Evolutionary conservation across 2,329 filamentous ascomycete genomes (phyloP).

Genomic region (Sporothrix schenckii): DNA sequence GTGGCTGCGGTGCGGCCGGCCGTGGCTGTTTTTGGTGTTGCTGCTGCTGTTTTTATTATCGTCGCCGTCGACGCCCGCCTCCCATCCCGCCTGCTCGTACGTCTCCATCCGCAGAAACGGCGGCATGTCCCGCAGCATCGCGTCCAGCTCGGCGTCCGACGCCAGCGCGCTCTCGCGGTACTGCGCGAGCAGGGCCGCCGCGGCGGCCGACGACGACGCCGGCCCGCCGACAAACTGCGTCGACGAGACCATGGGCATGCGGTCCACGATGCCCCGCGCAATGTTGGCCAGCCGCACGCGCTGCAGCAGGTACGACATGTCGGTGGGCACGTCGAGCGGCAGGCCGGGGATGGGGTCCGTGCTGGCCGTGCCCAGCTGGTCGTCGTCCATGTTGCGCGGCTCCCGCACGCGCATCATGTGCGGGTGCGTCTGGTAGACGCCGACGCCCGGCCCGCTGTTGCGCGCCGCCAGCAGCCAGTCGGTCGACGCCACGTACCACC

Average conservation of each 20-base stretch:
- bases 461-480: constrained; percentile 44
- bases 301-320: constrained; percentile 50
- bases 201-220: neutral
- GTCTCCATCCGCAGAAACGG: constrained; percentile 45
- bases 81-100: neutral
- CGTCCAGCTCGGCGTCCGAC: constrained; percentile 39
- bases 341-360: neutral
- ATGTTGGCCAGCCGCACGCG: constrained; percentile 47
- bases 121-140: constrained; percentile 42
- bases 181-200: constrained; percentile 1
- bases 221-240: constrained; percentile 2
- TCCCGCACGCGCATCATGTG: constrained; percentile 47
- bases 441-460: constrained; percentile 46
- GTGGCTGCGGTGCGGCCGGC: constrained; percentile 38
- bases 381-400: constrained; percentile 49
- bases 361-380: constrained; percentile 39
- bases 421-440: constrained; percentile 49
- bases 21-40: too few species aligned
- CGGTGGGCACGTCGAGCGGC: constrained; percentile 46
- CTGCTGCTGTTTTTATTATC: too few species aligned
- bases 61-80: constrained; percentile 27
- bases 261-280: constrained; percentile 48
- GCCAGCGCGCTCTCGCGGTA: constrained; percentile 32
- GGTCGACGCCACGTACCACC: constrained; percentile 49
- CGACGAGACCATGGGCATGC: constrained; percentile 25